Evolutionary conservation across 257 asterid genomes (phyloP).

Genomic region (Penstemon davidsonii): DNA sequence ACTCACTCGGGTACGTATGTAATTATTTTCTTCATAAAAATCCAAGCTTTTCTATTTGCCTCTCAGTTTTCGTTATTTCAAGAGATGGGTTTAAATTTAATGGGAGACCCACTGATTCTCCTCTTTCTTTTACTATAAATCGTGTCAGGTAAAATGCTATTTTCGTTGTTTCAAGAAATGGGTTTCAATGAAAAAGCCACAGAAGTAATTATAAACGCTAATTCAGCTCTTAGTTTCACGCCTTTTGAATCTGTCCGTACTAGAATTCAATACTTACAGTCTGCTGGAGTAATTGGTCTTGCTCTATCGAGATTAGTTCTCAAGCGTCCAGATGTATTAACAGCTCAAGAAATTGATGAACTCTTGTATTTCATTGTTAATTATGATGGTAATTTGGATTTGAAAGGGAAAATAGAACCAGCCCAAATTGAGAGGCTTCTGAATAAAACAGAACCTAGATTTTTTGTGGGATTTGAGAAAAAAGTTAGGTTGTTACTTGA

Average conservation of each 20-base stretch:
- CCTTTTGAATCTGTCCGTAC: conserved; percentile 52
- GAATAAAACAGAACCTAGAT: conserved; percentile 43
- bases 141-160: conserved; percentile 48
- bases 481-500: conserved; percentile 58
- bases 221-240: conserved; percentile 40
- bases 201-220: conserved; percentile 48
- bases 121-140: neutral
- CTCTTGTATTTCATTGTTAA: conserved; percentile 37
- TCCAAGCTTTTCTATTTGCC: no score
- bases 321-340: conserved; percentile 62
- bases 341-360: conserved; percentile 51
- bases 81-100: neutral
- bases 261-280: conserved; percentile 49
- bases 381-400: conserved; percentile 35
- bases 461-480: conserved; percentile 57
- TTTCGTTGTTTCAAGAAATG: conserved; percentile 56
- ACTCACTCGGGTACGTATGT: conserved; percentile 39
- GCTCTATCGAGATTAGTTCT: conserved; percentile 51
- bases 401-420: conserved; percentile 54
- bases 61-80: neutral
- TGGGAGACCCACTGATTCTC: neutral
- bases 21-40: no score
- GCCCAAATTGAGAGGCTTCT: conserved; percentile 61
- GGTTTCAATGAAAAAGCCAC: conserved; percentile 62
- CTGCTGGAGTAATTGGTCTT: conserved; percentile 52